Evolutionary conservation across 208 protist species (phyloP).

Genomic region (Leishmania arabica): DNA sequence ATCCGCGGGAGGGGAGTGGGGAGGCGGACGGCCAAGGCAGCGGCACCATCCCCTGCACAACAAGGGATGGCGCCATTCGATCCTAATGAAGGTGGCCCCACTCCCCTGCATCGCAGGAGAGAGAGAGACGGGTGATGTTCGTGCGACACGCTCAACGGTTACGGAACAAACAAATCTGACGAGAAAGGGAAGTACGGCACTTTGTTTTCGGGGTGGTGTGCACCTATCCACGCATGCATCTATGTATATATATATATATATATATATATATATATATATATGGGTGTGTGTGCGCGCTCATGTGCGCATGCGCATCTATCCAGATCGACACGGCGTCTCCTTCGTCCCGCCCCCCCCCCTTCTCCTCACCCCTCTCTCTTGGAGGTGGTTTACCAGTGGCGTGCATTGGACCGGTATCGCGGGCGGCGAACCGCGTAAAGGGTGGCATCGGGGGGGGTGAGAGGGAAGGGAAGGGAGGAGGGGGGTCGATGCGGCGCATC

Average conservation of each 20-base stretch:
- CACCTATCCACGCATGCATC: background rate
- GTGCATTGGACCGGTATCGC: background rate
- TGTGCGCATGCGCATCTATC: conserved; percentile 6
- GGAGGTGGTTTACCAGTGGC: background rate
- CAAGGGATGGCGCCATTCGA: background rate
- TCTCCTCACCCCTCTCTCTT: background rate
- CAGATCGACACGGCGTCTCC: background rate
- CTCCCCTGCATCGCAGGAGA: background rate
- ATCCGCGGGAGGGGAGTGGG: too few species aligned
- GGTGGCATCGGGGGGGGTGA: background rate
- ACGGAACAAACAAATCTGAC: too few species aligned
- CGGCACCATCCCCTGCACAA: background rate
- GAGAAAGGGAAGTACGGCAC: background rate
- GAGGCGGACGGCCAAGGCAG: background rate
- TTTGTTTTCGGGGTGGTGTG: background rate
- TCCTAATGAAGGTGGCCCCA: background rate
- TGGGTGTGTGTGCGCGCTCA: background rate
- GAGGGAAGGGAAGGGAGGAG: background rate
- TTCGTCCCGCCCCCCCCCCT: background rate
- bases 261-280: conserved; percentile 1
- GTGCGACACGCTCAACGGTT: too few species aligned
- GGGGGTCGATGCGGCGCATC: background rate
- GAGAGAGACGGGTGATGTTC: background rate
- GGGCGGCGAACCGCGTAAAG: background rate
- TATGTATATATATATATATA: conserved; percentile 6